Conservation (phyloP, 768 basidiomycete genomes). For the Mycena pura region DNA sequence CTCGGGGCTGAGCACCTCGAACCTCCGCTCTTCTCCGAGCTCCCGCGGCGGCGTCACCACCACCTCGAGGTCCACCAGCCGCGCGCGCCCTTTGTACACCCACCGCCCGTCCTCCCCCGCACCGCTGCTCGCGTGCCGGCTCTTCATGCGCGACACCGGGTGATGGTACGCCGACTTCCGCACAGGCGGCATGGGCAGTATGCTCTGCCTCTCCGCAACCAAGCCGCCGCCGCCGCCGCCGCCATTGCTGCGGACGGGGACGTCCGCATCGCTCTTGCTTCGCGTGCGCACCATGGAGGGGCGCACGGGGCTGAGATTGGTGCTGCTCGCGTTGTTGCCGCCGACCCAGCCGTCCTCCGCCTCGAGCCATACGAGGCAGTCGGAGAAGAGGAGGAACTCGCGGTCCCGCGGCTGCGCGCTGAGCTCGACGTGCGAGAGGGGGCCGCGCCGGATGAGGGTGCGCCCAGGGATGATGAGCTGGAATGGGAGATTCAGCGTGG, state of each 20-base stretch:
- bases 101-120: slow-evolving; percentile 65
- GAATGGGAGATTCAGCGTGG: slow-evolving; percentile 77
- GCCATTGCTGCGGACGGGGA: slow-evolving; percentile 36
- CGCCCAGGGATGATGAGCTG: slow-evolving; percentile 84
- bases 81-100: slow-evolving; percentile 72
- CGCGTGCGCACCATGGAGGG: slow-evolving; percentile 51
- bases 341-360: slow-evolving; percentile 40
- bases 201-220: neutral
- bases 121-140: slow-evolving; percentile 36
- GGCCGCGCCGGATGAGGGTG: slow-evolving; percentile 72
- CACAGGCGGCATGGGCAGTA: slow-evolving; percentile 28
- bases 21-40: slow-evolving; percentile 58
- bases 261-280: slow-evolving; percentile 68
- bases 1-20: slow-evolving; percentile 80
- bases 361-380: slow-evolving; percentile 81
- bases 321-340: neutral
- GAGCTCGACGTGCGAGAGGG: slow-evolving; percentile 62
- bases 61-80: slow-evolving; percentile 79
- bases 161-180: slow-evolving; percentile 32
- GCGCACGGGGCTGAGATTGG: slow-evolving; percentile 16
- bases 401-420: slow-evolving; percentile 59
- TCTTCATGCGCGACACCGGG: slow-evolving; percentile 25
- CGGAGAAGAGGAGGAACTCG: slow-evolving; percentile 84
- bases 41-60: slow-evolving; percentile 58
- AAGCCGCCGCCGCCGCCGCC: slow-evolving; percentile 13